Percentiles rank a stretch among this genome's conserved stretches.
Conservation (phyloP, 2,329 filamentous ascomycete species). For the Phaeomoniella chlamydospora region DNA sequence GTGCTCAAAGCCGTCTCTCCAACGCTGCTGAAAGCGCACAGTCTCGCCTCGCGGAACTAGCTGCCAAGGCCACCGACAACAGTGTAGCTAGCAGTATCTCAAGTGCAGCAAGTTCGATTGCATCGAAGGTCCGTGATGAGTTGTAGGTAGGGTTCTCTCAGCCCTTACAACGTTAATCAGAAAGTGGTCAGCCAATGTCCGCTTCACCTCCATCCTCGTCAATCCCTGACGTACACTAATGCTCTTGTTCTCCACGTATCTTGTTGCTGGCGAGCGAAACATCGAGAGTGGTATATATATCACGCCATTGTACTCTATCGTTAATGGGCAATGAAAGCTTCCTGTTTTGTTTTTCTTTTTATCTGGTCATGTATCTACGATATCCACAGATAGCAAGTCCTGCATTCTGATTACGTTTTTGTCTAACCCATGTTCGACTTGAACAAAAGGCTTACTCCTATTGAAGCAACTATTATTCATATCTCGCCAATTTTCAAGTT, state of each 20-base stretch:
- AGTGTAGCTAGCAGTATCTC: conserved; percentile 31
- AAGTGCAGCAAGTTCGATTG: conserved; percentile 23
- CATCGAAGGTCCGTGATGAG: conserved; percentile 35
- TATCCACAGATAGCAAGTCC: not conserved
- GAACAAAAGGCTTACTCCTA: too few species aligned
- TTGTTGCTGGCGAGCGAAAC: too few species aligned
- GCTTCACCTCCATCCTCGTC: too few species aligned
- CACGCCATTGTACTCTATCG: not conserved
- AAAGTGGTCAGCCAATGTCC: too few species aligned
- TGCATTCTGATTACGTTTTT: not conserved
- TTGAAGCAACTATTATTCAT: too few species aligned
- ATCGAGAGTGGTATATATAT: not conserved
- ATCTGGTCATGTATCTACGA: not conserved
- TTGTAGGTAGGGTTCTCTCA: too few species aligned
- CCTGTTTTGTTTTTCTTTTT: not conserved
- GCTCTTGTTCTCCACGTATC: too few species aligned
- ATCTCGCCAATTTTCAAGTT: too few species aligned
- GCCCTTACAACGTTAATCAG: too few species aligned
- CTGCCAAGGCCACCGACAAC: conserved; percentile 16
- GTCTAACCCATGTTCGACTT: too few species aligned
- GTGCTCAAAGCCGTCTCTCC: conserved; percentile 15
- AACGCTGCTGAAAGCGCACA: conserved; percentile 21
- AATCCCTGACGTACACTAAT: too few species aligned
- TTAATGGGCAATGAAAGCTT: not conserved
- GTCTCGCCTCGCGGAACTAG: conserved; percentile 16